A percentile compares a stretch with the other conserved stretches of the same genome.
phyloP scores from a whole-genome alignment of 2,329 filamentous ascomycete species.

The Akanthomyces dipterigenus region DNA sequence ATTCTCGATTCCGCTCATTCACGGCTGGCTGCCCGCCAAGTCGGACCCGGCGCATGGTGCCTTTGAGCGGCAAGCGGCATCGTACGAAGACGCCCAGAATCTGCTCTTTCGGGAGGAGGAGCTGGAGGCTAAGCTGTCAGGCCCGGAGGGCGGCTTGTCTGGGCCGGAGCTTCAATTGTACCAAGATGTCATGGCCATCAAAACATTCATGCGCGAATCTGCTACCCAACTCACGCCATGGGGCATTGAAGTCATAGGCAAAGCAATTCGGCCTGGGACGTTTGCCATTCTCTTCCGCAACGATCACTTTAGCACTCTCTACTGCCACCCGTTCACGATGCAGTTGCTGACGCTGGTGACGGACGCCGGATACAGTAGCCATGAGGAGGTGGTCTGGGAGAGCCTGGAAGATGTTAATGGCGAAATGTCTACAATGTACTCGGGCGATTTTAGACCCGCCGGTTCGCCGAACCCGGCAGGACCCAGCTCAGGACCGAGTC shows the following conservation, averaged over 20 bases:
- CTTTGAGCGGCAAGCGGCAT: constrained; percentile 66
- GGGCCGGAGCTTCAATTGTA: constrained; percentile 71
- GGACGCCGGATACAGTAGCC: constrained; percentile 80
- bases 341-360: constrained; percentile 81
- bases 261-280: constrained; percentile 65
- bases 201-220: constrained; percentile 69
- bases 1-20: constrained; percentile 81
- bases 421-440: constrained; percentile 73
- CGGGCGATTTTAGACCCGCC: constrained; percentile 85
- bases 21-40: constrained; percentile 80
- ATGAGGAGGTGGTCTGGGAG: constrained; percentile 95
- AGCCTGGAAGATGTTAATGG: constrained; percentile 84
- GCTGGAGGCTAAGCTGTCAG: constrained; percentile 66
- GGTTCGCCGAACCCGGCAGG: constrained; percentile 38
- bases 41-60: constrained; percentile 62
- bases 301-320: constrained; percentile 92
- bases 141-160: constrained; percentile 44
- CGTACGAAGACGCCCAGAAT: constrained; percentile 88
- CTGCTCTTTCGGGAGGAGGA: constrained; percentile 85
- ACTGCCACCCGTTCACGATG: constrained; percentile 73
- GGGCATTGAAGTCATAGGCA: constrained; percentile 68
- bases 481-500: constrained; percentile 15
- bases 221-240: constrained; percentile 82
- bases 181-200: constrained; percentile 78
- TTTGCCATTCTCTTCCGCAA: constrained; percentile 93